phyloP scores from a whole-genome alignment of 129 eudicot species.

The Arctium minus region DNA sequence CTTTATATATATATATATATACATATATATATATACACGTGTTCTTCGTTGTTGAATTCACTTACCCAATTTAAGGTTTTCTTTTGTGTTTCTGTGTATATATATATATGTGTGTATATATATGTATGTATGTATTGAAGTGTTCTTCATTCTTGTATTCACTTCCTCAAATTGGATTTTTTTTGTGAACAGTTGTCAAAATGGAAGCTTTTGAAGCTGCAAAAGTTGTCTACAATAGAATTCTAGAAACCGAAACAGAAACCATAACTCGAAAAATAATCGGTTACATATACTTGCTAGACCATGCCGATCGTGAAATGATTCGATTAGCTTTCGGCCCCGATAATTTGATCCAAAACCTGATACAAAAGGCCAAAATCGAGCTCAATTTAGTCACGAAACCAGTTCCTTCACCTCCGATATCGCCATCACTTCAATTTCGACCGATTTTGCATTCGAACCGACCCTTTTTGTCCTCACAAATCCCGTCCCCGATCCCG shows the following conservation, averaged over 20 bases:
- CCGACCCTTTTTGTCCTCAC: constrained; percentile 27
- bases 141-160: not conserved
- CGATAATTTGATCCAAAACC: constrained; percentile 36
- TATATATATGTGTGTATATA: too few relatives aligned
- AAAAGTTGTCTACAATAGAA: constrained; percentile 45
- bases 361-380: constrained; percentile 47
- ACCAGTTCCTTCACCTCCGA: constrained; percentile 36
- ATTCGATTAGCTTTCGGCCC: constrained; percentile 64
- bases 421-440: constrained; percentile 37
- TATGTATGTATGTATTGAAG: too few relatives aligned
- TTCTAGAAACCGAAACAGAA: constrained; percentile 52
- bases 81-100: too few relatives aligned
- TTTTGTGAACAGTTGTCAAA: constrained; percentile 30
- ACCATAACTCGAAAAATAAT: constrained; percentile 43
- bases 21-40: too few relatives aligned
- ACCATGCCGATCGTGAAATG: constrained; percentile 50
- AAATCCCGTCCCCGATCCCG: constrained; percentile 26
- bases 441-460: constrained; percentile 29
- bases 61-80: not conserved
- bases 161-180: not conserved
- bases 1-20: too few relatives aligned
- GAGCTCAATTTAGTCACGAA: constrained; percentile 31
- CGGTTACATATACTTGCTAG: constrained; percentile 50
- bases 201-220: constrained; percentile 65
- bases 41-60: not conserved